These are phyloP conservation scores for Sordaria brevicollis DNA, from an alignment of 495 filamentous ascomycete species.

Conservation along the genomic window DNA sequence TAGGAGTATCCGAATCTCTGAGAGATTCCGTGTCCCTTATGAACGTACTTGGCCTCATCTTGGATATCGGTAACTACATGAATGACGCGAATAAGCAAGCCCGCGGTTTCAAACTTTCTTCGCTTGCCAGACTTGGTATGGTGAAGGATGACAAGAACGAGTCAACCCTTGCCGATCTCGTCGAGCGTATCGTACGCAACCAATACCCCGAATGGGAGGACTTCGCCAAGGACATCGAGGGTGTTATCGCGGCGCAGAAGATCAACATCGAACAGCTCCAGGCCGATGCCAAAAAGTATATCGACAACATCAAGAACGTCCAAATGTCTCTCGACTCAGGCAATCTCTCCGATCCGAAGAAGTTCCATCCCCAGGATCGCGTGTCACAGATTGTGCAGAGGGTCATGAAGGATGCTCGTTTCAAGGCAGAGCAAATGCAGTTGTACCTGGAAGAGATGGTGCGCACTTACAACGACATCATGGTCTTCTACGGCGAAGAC, in stretches of 20 bases:
- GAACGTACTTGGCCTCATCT: slow-evolving; percentile 89
- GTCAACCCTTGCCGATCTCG: slow-evolving; percentile 86
- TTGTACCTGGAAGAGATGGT: slow-evolving; percentile 90
- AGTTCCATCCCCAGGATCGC: slow-evolving; percentile 95
- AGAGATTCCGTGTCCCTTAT: slow-evolving; percentile 85
- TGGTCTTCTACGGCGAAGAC: slow-evolving; percentile 96
- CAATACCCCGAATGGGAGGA: slow-evolving; percentile 94
- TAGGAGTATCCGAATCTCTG: slow-evolving; percentile 76
- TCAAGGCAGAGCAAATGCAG: slow-evolving; percentile 94
- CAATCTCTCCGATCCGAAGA: slow-evolving; percentile 91
- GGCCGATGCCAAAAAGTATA: slow-evolving; percentile 83
- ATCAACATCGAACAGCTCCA: slow-evolving; percentile 90
- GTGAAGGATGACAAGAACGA: slow-evolving; percentile 99
- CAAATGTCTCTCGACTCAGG: slow-evolving; percentile 85
- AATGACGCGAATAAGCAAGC: slow-evolving; percentile 98
- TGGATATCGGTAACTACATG: slow-evolving; percentile 99
- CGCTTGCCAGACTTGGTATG: slow-evolving; percentile 89
- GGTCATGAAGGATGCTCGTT: slow-evolving; percentile 89
- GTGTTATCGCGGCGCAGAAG: slow-evolving; percentile 77
- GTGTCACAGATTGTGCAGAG: slow-evolving; percentile 85
- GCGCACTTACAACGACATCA: slow-evolving; percentile 85
- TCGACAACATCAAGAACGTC: slow-evolving; percentile 88
- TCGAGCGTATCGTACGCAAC: slow-evolving; percentile 93
- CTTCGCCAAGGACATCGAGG: slow-evolving; percentile 75
- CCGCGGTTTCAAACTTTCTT: slow-evolving; percentile 92